Conservation (phyloP, 208 protist genomes). For the Leishmania turanica region DNA sequence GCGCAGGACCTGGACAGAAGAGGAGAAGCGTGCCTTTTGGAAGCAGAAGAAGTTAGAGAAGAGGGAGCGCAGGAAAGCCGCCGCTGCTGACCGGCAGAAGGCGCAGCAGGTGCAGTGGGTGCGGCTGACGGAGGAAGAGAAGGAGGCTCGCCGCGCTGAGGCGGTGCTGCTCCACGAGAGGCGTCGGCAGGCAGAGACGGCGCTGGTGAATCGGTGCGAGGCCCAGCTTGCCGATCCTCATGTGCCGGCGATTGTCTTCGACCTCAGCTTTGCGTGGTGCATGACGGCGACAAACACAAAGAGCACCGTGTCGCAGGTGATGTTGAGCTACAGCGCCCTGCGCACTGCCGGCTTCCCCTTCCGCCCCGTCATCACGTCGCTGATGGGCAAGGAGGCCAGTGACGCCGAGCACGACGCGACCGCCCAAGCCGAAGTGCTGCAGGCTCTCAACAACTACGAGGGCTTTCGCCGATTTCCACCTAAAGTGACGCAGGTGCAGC, state of each 20-base stretch:
- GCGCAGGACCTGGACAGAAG: conserved; percentile 56
- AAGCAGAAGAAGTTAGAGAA: conserved; percentile 55
- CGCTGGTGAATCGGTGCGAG: conserved; percentile 28
- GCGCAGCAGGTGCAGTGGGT: conserved; percentile 58
- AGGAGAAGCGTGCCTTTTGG: conserved; percentile 67
- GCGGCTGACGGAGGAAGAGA: conserved; percentile 52
- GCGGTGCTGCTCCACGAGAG: conserved; percentile 52
- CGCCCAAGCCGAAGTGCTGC: conserved; percentile 43
- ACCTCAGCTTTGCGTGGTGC: conserved; percentile 88
- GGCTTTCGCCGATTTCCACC: conserved; percentile 76
- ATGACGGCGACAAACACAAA: conserved; percentile 80
- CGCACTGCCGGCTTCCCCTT: conserved; percentile 71
- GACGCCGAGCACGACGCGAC: conserved; percentile 28
- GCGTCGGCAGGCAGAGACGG: conserved; percentile 44
- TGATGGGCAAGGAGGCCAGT: conserved; percentile 45
- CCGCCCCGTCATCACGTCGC: conserved; percentile 71
- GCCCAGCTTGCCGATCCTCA: conserved; percentile 36
- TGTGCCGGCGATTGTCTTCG: conserved; percentile 75
- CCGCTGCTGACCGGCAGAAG: conserved; percentile 34
- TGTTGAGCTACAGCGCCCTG: conserved; percentile 84
- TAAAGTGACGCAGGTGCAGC: conserved; percentile 33
- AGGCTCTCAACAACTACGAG: conserved; percentile 47
- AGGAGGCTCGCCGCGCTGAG: conserved; percentile 34
- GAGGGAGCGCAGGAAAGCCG: conserved; percentile 37
- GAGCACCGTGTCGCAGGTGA: conserved; percentile 86